Evolutionary conservation across 2,329 filamentous ascomycete genomes (phyloP).

Genomic region (Rhinocladiella similis): DNA sequence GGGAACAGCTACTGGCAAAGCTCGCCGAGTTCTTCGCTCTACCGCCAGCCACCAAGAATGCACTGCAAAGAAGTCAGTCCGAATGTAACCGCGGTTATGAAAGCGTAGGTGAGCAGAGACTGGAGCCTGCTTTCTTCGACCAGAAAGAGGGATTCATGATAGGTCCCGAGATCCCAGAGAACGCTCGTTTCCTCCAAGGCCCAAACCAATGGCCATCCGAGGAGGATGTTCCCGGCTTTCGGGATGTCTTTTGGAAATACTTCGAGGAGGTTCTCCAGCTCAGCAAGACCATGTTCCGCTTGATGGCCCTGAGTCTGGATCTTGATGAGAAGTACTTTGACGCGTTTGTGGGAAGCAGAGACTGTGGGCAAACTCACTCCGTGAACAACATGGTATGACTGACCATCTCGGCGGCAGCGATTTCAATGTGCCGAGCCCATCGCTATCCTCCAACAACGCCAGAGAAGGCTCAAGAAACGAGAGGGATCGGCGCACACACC

Average conservation of each 20-base stretch:
- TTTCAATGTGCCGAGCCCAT: constrained; percentile 12
- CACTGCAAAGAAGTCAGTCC: background rate
- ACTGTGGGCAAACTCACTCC: constrained; percentile 36
- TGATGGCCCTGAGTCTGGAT: constrained; percentile 57
- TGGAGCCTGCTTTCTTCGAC: constrained; percentile 32
- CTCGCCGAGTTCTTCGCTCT: constrained; percentile 1
- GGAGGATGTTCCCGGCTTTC: constrained; percentile 40
- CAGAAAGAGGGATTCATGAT: constrained; percentile 48
- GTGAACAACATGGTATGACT: constrained; percentile 43
- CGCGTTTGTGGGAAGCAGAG: constrained; percentile 42
- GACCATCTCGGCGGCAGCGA: constrained; percentile 29
- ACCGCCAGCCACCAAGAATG: background rate
- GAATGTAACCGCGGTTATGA: constrained; percentile 6
- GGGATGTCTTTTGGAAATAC: constrained; percentile 47
- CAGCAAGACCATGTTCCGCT: constrained; percentile 51
- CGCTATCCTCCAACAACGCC: constrained; percentile 9
- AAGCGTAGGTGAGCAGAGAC: constrained; percentile 5
- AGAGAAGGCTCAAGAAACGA: constrained; percentile 35
- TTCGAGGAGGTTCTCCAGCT: constrained; percentile 51
- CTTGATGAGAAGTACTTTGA: constrained; percentile 59
- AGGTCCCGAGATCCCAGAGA: constrained; percentile 41
- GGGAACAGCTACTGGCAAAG: background rate
- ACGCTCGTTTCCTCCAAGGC: constrained; percentile 31
- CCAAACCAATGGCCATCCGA: constrained; percentile 22
- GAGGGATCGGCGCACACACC: constrained; percentile 37